These are phyloP conservation scores for Phytophthora hybrid DNA, from an alignment of 352 stramenopile genomes.

Conservation along the genomic window DNA sequence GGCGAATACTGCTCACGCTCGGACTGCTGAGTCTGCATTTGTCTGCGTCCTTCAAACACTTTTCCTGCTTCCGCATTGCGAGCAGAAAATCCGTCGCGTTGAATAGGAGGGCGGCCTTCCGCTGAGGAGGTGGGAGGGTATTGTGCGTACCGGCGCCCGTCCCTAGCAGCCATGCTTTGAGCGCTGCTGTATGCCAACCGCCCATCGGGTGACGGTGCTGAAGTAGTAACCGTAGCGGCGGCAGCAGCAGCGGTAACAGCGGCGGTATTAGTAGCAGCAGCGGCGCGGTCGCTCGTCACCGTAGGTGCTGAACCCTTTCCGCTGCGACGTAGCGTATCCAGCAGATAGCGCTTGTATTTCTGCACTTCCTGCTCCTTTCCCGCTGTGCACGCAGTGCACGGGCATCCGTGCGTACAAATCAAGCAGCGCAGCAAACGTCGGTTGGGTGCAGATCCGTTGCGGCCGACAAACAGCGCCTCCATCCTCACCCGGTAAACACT, in stretches of 20 bases:
- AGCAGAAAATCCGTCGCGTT: slow-evolving; percentile 14
- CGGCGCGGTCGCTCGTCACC: slow-evolving; percentile 5
- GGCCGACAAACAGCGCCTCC: slow-evolving; percentile 78
- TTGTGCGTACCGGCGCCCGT: slow-evolving; percentile 22
- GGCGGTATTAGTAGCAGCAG: slow-evolving; percentile 7
- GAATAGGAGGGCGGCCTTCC: slow-evolving; percentile 14
- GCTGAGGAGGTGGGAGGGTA: slow-evolving; percentile 20
- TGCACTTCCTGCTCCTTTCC: slow-evolving; percentile 43
- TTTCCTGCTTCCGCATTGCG: slow-evolving; percentile 19
- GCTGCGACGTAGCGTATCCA: slow-evolving; percentile 42
- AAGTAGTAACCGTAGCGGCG: not conserved
- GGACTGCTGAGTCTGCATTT: slow-evolving; percentile 18
- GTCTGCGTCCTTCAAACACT: slow-evolving; percentile 23
- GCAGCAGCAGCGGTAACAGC: not conserved
- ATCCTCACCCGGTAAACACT: slow-evolving; percentile 76
- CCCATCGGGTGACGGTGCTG: not conserved
- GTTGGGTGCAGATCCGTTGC: slow-evolving; percentile 71
- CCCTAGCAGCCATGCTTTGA: slow-evolving; percentile 14
- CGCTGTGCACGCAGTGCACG: slow-evolving; percentile 61
- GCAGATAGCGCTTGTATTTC: slow-evolving; percentile 49
- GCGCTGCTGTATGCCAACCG: slow-evolving; percentile 16
- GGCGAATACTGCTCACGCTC: slow-evolving; percentile 22
- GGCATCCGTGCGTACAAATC: slow-evolving; percentile 67
- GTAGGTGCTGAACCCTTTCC: slow-evolving; percentile 24
- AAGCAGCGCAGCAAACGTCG: slow-evolving; percentile 71